A percentile compares a stretch with the other conserved stretches of the same genome.
phyloP scores from a whole-genome alignment of 225 moss, liverwort and hornwort genomes.

The Pseudoscleropodium purum region DNA sequence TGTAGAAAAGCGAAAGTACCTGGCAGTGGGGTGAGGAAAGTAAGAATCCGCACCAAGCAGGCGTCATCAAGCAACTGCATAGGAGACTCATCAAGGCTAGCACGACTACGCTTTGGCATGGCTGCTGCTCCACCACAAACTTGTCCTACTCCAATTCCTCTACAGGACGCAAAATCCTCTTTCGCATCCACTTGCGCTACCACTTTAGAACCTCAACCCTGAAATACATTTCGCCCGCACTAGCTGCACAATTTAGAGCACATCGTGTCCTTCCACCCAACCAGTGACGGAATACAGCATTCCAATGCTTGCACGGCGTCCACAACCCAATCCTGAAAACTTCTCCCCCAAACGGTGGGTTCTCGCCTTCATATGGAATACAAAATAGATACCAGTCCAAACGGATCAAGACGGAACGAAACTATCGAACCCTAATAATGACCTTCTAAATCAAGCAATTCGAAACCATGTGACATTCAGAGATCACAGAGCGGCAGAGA shows the following conservation, averaged over 20 bases:
- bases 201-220: not conserved
- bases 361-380: not conserved
- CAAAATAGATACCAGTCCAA: not conserved
- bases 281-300: not conserved
- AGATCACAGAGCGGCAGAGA: not conserved
- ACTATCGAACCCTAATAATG: not conserved
- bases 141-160: not conserved
- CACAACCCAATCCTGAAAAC: not conserved
- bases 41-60: conserved; percentile 43
- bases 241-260: not conserved
- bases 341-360: not conserved
- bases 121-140: not conserved
- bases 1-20: not conserved
- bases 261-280: not conserved
- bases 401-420: not conserved
- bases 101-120: conserved; percentile 21
- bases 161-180: not conserved
- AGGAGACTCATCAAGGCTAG: conserved; percentile 8
- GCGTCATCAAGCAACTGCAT: conserved; percentile 44
- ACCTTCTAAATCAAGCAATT: not conserved
- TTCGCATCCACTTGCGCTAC: not conserved
- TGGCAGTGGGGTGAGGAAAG: conserved; percentile 42
- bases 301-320: not conserved
- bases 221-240: not conserved
- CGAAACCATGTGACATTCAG: not conserved